Base-by-base conservation (phyloP, 768 basidiomycete species). In the Phanerochaete sordida region DNA sequence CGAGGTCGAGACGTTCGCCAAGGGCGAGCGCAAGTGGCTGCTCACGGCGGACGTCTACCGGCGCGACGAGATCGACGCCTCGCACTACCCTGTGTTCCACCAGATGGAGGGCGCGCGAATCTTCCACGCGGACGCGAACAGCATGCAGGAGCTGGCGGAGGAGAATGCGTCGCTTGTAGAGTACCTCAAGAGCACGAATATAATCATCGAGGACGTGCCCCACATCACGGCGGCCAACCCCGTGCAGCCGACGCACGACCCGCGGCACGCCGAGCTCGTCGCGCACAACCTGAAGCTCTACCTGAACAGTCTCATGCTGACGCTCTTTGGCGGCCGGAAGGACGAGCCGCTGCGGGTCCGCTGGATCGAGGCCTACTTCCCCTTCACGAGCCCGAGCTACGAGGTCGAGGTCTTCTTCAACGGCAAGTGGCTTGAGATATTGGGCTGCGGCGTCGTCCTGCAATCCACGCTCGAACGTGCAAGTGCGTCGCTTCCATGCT, bases 301-400 rank as follows among this genome's bases (percentile, higher is more conserved):
- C 23, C 77, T 99, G 68, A 98, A 98, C 69, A 83, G 86, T 45
- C 77, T 99, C 53, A 83, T 99, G 64, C 78, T 95, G 56, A 79
- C 81, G 56, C 76, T 99, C 27, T 98, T 98, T 71, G 90, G 91
- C 19, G 82, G 77, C 12, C 76, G 77, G 27, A 77, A 76, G 19
- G 77, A 81, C 37, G 83, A 90, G 52, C 95, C 97, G 26, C 77
- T 99, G 62, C 80, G 84, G 63, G 90, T 99, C 27, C 80, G 97
- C 23, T 99, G 97, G 97, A 98, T 98, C 64, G 94, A 98, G 70
- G 93, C 96, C 1, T 93, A 91, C 69, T 98, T 99, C 75, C 97
- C 97, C 1, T 99, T 96, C 80, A 99, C 97, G 57, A 90, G 87
- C 61, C 97, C 97, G 9, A 97, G 95, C 71, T 99, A 92, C 70